Base-by-base conservation (phyloP, 768 basidiomycete species). In the Pilatotrama ljubarskyi region DNA sequence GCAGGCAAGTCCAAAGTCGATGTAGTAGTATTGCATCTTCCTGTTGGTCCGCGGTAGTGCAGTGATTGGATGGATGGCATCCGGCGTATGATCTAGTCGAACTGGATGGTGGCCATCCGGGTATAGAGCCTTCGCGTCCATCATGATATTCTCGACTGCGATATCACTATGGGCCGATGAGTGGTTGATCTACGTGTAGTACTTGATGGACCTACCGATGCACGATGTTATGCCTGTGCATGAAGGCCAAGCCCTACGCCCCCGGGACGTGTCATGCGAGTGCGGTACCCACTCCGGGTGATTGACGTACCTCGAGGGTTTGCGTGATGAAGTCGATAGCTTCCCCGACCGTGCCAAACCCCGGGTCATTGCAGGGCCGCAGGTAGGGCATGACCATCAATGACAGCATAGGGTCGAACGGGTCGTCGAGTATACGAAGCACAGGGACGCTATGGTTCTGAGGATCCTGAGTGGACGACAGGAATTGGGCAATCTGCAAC, bases 21-120 rank as follows among this genome's bases (percentile, higher is more conserved):
- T 64, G 44, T 63, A 63, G 52, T 50, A 65, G 46, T 69, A 66
- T 2, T 74, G 72, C 5, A 79, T 75, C 3, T 74, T 69, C 26
- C 71, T 62, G 29, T 73, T 70, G 18, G 72, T 71, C 26, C 76
- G 69, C 1, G 73, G 62, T 9, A 73, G 59, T 0, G 73, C 72
- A 11, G 59, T 44, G n/a, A 75, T 51, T 1, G 64, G 57, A 1
- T 71, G 69, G 22, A 74, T 59, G 3, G 71, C 74, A 54, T 78
- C 76, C 0, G 72, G 70, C n/a, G 76, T 67, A 35, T 61, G 70
- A 29, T 71, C 62, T 0, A 68, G 63, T 9, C 69, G 64, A 10
- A 75, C 49, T 1, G 66, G 66, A 51, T 68, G 66, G 24, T 68
- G 54, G 18, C 62, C 66, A 1, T 59, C 0, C 0, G 66, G 66